phyloP scores from a whole-genome alignment of 768 basidiomycete species.

The Lactarius evosmus region DNA sequence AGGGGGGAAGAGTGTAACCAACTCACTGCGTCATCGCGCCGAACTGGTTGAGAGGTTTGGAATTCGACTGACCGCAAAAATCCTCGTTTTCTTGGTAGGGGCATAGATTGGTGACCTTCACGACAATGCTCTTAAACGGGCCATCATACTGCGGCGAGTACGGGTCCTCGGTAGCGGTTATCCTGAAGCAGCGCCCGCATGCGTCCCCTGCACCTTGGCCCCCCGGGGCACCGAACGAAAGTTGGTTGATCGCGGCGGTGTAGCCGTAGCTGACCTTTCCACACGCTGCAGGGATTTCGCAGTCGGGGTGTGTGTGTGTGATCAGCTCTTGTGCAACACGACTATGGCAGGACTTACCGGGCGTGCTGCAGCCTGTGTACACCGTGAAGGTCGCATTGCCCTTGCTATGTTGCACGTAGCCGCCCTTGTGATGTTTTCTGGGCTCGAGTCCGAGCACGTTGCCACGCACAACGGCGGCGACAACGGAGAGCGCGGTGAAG shows the following conservation, averaged over 20 bases:
- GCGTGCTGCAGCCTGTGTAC: conserved; percentile 49
- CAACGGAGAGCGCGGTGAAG: neutral
- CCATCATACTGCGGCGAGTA: conserved; percentile 49
- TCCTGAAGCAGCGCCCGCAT: conserved; percentile 59
- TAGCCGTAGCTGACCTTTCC: conserved; percentile 48
- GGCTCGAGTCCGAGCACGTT: neutral
- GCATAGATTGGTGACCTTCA: conserved; percentile 48
- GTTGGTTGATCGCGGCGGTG: conserved; percentile 56
- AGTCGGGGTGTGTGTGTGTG: neutral
- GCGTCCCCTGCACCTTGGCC: conserved; percentile 56
- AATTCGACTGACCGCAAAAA: conserved; percentile 53
- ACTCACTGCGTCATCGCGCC: conserved; percentile 51
- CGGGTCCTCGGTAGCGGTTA: conserved; percentile 52
- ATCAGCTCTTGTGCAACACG: no score
- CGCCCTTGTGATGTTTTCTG: conserved; percentile 41
- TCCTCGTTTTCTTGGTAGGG: conserved; percentile 47
- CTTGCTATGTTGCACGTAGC: conserved; percentile 52
- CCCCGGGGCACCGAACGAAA: conserved; percentile 50
- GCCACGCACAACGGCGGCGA: neutral
- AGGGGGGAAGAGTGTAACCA: no score
- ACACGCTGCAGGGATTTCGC: conserved; percentile 43
- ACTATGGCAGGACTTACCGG: conserved; percentile 38
- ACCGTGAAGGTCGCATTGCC: conserved; percentile 54
- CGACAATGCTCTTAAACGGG: conserved; percentile 54
- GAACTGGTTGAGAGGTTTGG: conserved; percentile 38